phyloP scores from a whole-genome alignment of 2,329 filamentous ascomycete genomes.

The Colletotrichum liaoningense region DNA sequence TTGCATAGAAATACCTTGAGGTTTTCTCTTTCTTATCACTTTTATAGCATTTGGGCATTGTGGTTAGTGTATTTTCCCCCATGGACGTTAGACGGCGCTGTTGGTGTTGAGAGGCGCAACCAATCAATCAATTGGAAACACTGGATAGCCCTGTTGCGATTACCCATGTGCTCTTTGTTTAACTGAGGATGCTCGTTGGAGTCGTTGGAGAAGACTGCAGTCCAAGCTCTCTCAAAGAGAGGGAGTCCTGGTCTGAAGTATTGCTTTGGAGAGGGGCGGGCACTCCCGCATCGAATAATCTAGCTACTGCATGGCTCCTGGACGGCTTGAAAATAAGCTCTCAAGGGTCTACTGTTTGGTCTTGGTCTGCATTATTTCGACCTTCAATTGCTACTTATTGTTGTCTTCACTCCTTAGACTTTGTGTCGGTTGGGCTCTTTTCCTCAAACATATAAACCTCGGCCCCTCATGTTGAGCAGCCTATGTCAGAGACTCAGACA shows the following conservation, averaged over 20 bases:
- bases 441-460: not conserved
- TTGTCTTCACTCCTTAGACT: not conserved
- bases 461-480: not conserved
- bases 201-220: not conserved
- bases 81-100: conserved; percentile 7
- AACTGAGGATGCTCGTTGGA: not conserved
- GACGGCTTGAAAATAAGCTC: not conserved
- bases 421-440: not conserved
- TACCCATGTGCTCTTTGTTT: not conserved
- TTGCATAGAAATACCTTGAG: conserved; percentile 33
- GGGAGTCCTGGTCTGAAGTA: conserved; percentile 10
- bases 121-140: conserved; percentile 17
- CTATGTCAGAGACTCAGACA: not conserved
- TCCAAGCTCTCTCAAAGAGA: not conserved
- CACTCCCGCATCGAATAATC: conserved; percentile 14
- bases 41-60: conserved; percentile 38
- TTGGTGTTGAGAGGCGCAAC: conserved; percentile 18
- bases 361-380: not conserved
- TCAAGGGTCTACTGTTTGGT: not conserved
- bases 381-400: not conserved
- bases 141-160: not conserved
- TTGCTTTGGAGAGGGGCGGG: conserved; percentile 7
- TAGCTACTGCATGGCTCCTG: conserved; percentile 11
- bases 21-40: conserved; percentile 26
- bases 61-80: conserved; percentile 38